Base-by-base conservation (phyloP, 2,329 filamentous ascomycete species). In the Penicillium fuscoglaucum region DNA sequence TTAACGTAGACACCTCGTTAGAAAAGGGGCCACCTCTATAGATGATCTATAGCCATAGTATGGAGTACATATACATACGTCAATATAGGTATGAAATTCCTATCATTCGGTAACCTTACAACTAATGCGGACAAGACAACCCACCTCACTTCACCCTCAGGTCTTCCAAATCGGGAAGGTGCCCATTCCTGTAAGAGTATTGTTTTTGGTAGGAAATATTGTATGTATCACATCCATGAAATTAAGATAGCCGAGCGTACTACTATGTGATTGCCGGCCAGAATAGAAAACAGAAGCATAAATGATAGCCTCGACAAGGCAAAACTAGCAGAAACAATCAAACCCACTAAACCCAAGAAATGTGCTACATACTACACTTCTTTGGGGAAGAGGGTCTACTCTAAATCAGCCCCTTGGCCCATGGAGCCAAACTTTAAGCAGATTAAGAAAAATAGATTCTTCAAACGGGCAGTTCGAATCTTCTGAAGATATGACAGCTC, bases 381-480 rank as follows among this genome's bases (percentile, higher is more conserved):
- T 26, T 13, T 10, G 9, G 50, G 55, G 2, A 55, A 35, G 50
- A 57, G 52, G 31, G 37, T 48, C 50, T 52, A 48, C 21, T 37
- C 31, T 47, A 52, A 35, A 33, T 40, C n/a, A 54, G 35, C 35
- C 24, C 28, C 31, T 33, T 33, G 12, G 12, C 6, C 12, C 5
- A 31, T 4, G 29, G 12, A 44, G 26, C 33, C 6, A 56, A 61
- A 55, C 45, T 33, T 41, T 52, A 59, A 54, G 15, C 28, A 40
- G 21, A 37, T 41, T 31, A 53, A 51, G 45, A 37, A 28, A 19
- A 41, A 8, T 12, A 26, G 4, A 15, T 40, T 43, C 49, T 49
- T 41, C 49, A 31, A 59, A 56, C 41, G n/a, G 49, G 49, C 44
- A 19, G 45, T 44, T 55, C 8, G n/a, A 33, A 31, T n/a, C 31